These are phyloP conservation scores for Chaetoceros muelleri DNA, from an alignment of 108 stramenopile genomes.

Conservation along the genomic window DNA sequence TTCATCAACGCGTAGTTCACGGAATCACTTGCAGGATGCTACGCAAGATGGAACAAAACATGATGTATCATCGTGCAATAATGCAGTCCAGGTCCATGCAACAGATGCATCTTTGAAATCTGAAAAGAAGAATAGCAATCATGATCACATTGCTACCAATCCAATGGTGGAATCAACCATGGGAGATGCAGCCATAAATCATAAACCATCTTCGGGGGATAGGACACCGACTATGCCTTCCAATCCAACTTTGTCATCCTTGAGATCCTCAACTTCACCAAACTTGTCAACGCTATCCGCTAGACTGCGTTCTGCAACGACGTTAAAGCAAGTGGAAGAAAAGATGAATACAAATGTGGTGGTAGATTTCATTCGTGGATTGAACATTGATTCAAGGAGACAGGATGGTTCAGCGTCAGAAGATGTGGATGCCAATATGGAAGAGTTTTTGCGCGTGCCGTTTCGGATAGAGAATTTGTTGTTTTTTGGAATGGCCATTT, in stretches of 20 bases:
- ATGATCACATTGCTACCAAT: neutral
- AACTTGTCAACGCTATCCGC: neutral
- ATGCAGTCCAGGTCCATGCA: neutral
- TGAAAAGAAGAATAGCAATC: neutral
- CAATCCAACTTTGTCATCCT: neutral
- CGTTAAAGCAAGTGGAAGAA: neutral
- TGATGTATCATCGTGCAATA: neutral
- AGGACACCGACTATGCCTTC: neutral
- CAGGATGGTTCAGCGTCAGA: constrained; percentile 36
- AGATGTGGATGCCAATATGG: constrained; percentile 79
- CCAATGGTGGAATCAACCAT: neutral
- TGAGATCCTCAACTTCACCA: too few relatives aligned
- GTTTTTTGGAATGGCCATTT: constrained; percentile 82
- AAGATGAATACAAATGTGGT: neutral
- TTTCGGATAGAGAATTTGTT: constrained; percentile 77
- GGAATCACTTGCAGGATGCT: neutral
- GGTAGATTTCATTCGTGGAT: neutral
- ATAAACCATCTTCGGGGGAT: too few relatives aligned
- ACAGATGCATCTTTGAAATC: neutral
- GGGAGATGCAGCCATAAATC: too few relatives aligned
- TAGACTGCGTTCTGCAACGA: neutral
- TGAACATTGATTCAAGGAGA: constrained; percentile 28
- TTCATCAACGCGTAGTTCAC: neutral
- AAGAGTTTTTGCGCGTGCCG: constrained; percentile 93
- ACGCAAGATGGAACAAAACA: neutral